A percentile compares a stretch with the other conserved stretches of the same genome.
phyloP scores from a whole-genome alignment of 306 rosid species.

The Medicago lupulina region DNA sequence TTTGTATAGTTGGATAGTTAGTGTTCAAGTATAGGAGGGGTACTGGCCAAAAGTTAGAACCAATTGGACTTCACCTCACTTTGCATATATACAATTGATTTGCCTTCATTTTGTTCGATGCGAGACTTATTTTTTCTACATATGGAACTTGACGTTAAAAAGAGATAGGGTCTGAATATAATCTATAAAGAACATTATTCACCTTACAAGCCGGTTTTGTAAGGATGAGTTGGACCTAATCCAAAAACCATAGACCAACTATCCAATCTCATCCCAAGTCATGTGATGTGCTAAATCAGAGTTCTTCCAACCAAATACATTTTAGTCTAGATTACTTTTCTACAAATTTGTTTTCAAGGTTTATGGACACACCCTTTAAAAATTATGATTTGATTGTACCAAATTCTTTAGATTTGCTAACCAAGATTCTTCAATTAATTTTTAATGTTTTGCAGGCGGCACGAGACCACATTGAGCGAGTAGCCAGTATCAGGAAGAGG shows the following conservation, averaged over 20 bases:
- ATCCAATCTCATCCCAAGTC: neutral
- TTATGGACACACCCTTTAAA: neutral
- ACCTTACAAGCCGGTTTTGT: neutral
- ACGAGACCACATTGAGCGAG: conserved; percentile 62
- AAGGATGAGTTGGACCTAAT: neutral
- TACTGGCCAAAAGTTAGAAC: neutral
- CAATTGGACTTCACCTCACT: neutral
- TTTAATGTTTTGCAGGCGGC: conserved; percentile 59
- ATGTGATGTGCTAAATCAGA: neutral
- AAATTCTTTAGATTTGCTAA: conserved; percentile 11
- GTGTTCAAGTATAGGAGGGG: neutral
- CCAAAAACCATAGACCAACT: neutral
- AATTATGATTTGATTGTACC: neutral
- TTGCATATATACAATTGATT: neutral
- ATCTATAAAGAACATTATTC: neutral
- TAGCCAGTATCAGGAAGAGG: conserved; percentile 55
- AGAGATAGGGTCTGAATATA: neutral
- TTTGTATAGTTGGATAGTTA: neutral
- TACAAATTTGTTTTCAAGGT: neutral
- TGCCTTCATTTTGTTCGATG: neutral
- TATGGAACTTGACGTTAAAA: neutral
- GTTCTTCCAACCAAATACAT: neutral
- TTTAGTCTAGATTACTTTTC: neutral
- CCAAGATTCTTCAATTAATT: neutral
- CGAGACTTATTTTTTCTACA: neutral